phyloP scores from a whole-genome alignment of 75 land plant species.

The Gnetum montanum region DNA sequence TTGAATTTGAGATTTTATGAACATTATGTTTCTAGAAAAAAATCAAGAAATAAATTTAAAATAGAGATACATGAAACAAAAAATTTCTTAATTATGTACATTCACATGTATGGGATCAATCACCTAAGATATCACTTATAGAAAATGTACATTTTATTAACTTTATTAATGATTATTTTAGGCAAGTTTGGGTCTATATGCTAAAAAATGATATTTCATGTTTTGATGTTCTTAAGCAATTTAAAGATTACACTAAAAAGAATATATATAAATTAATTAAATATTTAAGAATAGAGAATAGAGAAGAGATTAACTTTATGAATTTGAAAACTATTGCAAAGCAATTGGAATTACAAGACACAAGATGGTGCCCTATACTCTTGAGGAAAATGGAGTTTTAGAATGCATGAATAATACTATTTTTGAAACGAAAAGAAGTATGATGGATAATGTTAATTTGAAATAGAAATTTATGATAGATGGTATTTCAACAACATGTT shows the following conservation, averaged over 20 bases:
- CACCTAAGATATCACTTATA: not conserved
- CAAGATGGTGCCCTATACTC: not conserved
- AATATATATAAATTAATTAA: not conserved
- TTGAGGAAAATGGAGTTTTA: not conserved
- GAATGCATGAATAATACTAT: not conserved
- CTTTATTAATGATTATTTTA: not conserved
- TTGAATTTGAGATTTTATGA: not conserved
- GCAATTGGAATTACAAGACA: not conserved
- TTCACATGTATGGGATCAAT: not conserved
- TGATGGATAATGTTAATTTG: not conserved
- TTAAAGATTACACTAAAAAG: not conserved
- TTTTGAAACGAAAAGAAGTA: not conserved
- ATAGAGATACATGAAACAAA: not conserved
- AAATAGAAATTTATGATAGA: not conserved
- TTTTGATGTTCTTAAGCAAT: not conserved
- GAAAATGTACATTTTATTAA: not conserved
- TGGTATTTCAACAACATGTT: not conserved
- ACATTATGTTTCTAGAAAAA: not conserved
- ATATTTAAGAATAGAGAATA: not conserved
- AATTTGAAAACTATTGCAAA: not conserved
- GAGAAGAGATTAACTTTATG: not conserved
- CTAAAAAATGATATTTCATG: not conserved
- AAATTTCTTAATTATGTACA: not conserved
- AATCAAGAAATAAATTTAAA: not conserved
- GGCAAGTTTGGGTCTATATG: not conserved